Evolutionary conservation across 805 yeast genomes (phyloP).

Genomic region (Ogataea glucozyma): DNA sequence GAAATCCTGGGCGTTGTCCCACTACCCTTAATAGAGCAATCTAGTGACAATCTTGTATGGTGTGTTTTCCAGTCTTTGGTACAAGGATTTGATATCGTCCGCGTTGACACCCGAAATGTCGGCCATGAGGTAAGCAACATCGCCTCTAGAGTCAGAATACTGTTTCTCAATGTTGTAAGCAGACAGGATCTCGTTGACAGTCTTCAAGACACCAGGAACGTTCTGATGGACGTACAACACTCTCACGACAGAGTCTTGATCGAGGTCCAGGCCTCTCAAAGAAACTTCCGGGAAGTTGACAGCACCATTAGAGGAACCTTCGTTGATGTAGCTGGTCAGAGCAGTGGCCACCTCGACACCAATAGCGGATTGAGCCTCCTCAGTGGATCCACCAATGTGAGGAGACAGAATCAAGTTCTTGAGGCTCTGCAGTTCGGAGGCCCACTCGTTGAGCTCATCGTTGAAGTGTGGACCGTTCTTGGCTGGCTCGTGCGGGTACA

Average conservation of each 20-base stretch:
- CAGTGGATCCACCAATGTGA: slow-evolving; percentile 98
- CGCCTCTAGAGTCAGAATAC: slow-evolving; percentile 95
- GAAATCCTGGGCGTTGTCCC: slow-evolving; percentile 3
- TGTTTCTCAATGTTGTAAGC: slow-evolving; percentile 97
- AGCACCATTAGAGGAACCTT: slow-evolving; percentile 92
- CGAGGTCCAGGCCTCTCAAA: slow-evolving; percentile 81
- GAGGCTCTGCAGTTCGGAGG: slow-evolving; percentile 74
- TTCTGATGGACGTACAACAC: slow-evolving; percentile 95
- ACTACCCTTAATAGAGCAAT: slow-evolving; percentile 62
- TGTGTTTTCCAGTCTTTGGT: slow-evolving; percentile 84
- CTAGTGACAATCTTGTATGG: slow-evolving; percentile 91
- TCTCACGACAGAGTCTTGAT: slow-evolving; percentile 86
- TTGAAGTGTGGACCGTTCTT: slow-evolving; percentile 87
- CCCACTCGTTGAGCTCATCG: slow-evolving; percentile 77
- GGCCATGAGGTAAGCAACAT: slow-evolving; percentile 96
- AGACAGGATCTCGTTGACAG: slow-evolving; percentile 93
- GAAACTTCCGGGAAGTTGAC: slow-evolving; percentile 99
- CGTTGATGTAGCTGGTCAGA: slow-evolving; percentile 87
- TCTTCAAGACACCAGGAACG: slow-evolving; percentile 97
- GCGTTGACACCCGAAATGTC: slow-evolving; percentile 85
- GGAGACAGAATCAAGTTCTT: slow-evolving; percentile 93
- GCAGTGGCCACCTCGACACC: slow-evolving; percentile 93
- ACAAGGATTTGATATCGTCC: slow-evolving; percentile 79
- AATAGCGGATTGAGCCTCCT: slow-evolving; percentile 97
- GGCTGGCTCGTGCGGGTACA: slow-evolving; percentile 95